Conservation (phyloP, 768 basidiomycete genomes). For the Cystobasidium onofrii region DNA sequence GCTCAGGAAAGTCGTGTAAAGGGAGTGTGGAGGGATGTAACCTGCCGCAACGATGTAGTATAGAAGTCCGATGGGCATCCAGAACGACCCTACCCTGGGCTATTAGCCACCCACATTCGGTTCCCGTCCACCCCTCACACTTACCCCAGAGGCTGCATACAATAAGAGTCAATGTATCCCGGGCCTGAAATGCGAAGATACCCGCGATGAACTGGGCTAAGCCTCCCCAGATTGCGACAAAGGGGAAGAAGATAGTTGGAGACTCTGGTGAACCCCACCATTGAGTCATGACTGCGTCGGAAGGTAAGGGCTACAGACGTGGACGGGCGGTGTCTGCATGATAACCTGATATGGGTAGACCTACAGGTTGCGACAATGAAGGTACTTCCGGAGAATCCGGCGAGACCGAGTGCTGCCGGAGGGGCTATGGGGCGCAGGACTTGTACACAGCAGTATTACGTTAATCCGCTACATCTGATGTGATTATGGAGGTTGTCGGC, state of each 20-base stretch:
- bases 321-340: background rate
- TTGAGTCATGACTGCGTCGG: background rate
- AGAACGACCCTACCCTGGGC: background rate
- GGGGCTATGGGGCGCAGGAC: background rate
- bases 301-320: background rate
- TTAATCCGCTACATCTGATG: background rate
- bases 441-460: background rate
- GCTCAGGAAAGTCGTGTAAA: constrained; percentile 5
- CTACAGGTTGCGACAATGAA: constrained; percentile 8
- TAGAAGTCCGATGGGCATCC: background rate
- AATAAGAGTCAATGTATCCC: constrained; percentile 1
- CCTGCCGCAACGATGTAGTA: background rate
- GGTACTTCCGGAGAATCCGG: background rate
- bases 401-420: constrained; percentile 5
- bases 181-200: background rate
- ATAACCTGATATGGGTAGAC: background rate
- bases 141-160: background rate
- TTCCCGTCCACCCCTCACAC: background rate
- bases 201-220: background rate
- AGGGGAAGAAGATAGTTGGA: constrained; percentile 9
- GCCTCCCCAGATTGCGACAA: background rate
- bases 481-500: background rate
- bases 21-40: background rate
- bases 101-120: background rate
- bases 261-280: background rate